phyloP scores from a whole-genome alignment of 106 monocot genomes.

The Amphibolis antarctica region DNA sequence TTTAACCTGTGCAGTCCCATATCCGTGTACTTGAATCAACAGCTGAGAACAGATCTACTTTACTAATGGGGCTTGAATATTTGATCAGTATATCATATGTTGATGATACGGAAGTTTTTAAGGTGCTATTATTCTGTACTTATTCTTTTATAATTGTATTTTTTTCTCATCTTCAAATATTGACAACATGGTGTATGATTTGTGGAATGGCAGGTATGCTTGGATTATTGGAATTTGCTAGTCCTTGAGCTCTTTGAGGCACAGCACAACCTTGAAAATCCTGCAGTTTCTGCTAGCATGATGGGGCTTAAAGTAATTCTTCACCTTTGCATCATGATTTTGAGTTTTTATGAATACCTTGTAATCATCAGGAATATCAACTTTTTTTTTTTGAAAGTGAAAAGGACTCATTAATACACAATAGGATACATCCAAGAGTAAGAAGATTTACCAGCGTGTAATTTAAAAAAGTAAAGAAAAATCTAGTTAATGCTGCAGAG shows the following conservation, averaged over 20 bases:
- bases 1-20: constrained; percentile 50
- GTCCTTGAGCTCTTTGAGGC: constrained; percentile 87
- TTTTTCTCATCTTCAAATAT: neutral
- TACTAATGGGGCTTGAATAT: constrained; percentile 89
- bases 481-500: too few species aligned
- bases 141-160: neutral
- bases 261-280: constrained; percentile 64
- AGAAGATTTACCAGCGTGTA: too few species aligned
- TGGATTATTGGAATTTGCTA: constrained; percentile 95
- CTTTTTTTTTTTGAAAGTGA: too few species aligned
- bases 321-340: neutral
- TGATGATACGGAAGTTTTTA: constrained; percentile 99
- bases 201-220: constrained; percentile 57
- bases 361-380: too few species aligned
- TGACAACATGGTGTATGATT: neutral
- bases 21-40: constrained; percentile 72
- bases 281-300: constrained; percentile 59
- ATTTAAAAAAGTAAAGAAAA: too few species aligned
- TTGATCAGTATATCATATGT: constrained; percentile 95
- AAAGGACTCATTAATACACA: too few species aligned
- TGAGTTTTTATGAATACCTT: neutral
- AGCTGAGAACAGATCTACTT: constrained; percentile 50
- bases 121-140: constrained; percentile 29
- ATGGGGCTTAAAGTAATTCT: constrained; percentile 81
- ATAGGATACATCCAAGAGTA: too few species aligned